Evolutionary conservation across 768 basidiomycete genomes (phyloP), one percentile per base, ranked within the genome.

Genomic region (Mycena rosella): DNA sequence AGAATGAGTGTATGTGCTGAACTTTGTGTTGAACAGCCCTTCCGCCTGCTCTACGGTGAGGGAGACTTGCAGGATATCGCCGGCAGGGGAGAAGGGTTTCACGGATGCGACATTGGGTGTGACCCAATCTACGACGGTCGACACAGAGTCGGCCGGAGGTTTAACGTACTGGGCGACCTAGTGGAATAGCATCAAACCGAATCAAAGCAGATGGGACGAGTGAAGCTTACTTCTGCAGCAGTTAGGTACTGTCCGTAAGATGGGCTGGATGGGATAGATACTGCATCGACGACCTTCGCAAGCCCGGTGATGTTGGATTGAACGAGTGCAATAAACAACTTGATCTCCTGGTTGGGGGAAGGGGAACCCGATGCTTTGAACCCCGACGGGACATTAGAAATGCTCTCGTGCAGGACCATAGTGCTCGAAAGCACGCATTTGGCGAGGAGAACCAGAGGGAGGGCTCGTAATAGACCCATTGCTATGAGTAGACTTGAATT

Each of bases 11-110:
- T 54, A 62, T 45, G 61, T 54, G 30, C 30, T 13, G 45, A 63
- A 56, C 54, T 34, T 56, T 8, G 63, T 56, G 22, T 49, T 40
- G 63, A 63, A 56, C 38, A 63, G 29, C 11, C 26, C 44, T 30
- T 63, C 54, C 26, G 63, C 63, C 45, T 63, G 54, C 54, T 20
- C 22, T 17, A 56, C 54, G 47, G 54, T 56, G 63, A 63, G 34
- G n/a, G 44, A 56, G 9, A 63, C 11, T 49, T 57, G 54, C 45
- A 63, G 47, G 30, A 63, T 49, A 45, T 63, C 63, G 20, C 54
- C 54, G 32, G 63, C 63, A 20, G 63, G 63, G 63, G 63, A 63
- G 63, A 56, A 56, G 34, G 63, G 24, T 55, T 38, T 40, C n/a
- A 56, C 45, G 18, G 63, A 56, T 38, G 63, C 32, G 26, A 56